Evolutionary conservation across 164 flowering plant species (phyloP), one percentile per base, ranked within the genome.

Genomic region (Vitis riparia): DNA sequence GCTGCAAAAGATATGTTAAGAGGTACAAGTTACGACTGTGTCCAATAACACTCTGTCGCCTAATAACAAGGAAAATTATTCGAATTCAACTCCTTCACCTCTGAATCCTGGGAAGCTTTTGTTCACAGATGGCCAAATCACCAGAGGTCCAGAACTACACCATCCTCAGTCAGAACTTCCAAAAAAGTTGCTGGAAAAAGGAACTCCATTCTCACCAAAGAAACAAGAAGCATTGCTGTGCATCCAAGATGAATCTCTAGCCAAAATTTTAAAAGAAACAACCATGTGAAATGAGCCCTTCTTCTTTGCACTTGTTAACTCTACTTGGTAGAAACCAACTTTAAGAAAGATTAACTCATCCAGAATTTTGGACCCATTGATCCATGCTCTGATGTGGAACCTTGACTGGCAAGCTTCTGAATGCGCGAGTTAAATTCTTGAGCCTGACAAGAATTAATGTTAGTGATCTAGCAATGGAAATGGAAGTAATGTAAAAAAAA

Each of bases 361-460:
- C 93, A 87, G 16, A 69, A 78, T 73, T 78, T 87, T 51, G 86
- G 84, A 63, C 82, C 86, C 75, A 68, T 68, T 63, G 75, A 57
- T 52, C 84, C 85, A 37, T 85, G 80, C 64, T 86, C 89, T 37
- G 83, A 86, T 37, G 84, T 78, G 48, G 90, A 77, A 55, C 92
- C 90, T 72, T 76, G 86, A 70, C 52, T 77, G 3, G 93, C 89
- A 57, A 91, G 79, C 68, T 84, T 86, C 67, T 91, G 89, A 67
- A 89, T 86, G 1, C 90, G 90, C 0, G 84, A 82, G 8, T 89
- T 84, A 67, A 89, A 89, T 63, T 89, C 93, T 59, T 87, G 86
- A 53, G 93, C 92, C 97, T 89, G 86, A 32, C 30, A 37, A 52
- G 30, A 61, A 59, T 23, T 49, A 8, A 19, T 3, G 17, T 65